These are phyloP conservation scores for Corylus avellana DNA, from an alignment of 306 rosid genomes.

Conservation along the genomic window DNA sequence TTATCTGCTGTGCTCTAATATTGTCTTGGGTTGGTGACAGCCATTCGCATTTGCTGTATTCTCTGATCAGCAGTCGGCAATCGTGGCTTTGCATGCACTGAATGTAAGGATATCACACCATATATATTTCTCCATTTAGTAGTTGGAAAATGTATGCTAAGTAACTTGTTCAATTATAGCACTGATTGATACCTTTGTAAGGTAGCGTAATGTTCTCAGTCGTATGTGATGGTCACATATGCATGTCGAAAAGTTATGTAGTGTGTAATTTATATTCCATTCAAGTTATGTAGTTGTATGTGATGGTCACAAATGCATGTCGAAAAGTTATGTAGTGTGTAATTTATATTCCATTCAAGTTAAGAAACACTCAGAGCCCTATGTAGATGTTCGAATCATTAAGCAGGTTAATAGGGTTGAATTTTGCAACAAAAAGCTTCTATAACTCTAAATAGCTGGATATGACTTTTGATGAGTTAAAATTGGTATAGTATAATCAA, in stretches of 20 bases:
- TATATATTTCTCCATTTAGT: background rate
- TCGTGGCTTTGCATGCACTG: constrained; percentile 77
- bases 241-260: background rate
- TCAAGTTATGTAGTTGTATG: background rate
- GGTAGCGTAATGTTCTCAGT: background rate
- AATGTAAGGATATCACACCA: constrained; percentile 55
- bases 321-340: background rate
- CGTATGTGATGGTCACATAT: background rate
- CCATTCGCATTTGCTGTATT: constrained; percentile 96
- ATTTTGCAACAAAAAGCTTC: background rate
- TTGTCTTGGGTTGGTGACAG: constrained; percentile 39
- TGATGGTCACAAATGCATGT: constrained; percentile 1
- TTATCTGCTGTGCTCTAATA: constrained; percentile 6
- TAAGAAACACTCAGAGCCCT: background rate
- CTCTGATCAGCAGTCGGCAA: constrained; percentile 75
- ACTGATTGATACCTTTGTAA: constrained; percentile 4
- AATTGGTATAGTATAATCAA: background rate
- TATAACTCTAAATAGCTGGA: background rate
- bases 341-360: background rate
- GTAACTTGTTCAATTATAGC: background rate
- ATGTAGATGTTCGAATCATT: background rate
- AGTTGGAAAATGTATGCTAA: constrained; percentile 3
- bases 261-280: background rate
- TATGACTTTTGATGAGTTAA: background rate
- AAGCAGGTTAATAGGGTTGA: background rate